Evolutionary conservation across 208 protist genomes (phyloP), one percentile per base, ranked within the genome.

Genomic region (Herpetomonas samuelpessoai): DNA sequence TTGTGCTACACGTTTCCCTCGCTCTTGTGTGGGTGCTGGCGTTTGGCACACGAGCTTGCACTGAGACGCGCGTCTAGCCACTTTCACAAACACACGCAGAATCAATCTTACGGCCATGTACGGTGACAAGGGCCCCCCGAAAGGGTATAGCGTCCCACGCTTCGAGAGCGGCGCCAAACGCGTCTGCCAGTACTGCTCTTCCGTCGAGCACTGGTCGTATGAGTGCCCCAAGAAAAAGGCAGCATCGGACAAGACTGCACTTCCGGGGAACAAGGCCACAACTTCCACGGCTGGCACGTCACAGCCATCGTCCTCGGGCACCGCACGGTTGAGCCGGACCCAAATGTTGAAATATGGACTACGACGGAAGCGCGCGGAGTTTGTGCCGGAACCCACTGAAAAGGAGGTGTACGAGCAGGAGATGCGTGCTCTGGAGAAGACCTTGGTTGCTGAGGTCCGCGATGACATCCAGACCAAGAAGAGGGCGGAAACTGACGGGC

Each of bases 121-220:
- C 63, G 69, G 79, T 19, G 70, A 76, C 44, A 79, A 65, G 29
- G 83, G 76, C 0, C 72, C 84, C 14, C 84, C 84, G 10, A 89
- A 91, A 58, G 84, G 84, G 30, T 95, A 95, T 71, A 95, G 88
- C 63, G 85, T 87, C 18, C 81, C 88, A 21, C 76, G 84, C 9
- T 67, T 76, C 31, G 73, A 73, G 72, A 12, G 68, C 56, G 4
- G 47, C 1, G 9, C 51, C 1, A 7, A 50, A 16, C 56, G 69
- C 52, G 46, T 46, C 12, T 95, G 88, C 47, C 88, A 95, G 65
- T 68, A 76, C 35, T 95, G 88, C 67, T 47, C 53, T 1, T 83
- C 79, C 27, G 78, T 52, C 10, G 62, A 59, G 29, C 88, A 95
- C 67, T 95, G 88, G 86, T 88, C 88, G 3, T 95, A 75, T 53